These are phyloP conservation scores for Kluyveromyces siamensis DNA, from an alignment of 805 yeast species.

Conservation along the genomic window DNA sequence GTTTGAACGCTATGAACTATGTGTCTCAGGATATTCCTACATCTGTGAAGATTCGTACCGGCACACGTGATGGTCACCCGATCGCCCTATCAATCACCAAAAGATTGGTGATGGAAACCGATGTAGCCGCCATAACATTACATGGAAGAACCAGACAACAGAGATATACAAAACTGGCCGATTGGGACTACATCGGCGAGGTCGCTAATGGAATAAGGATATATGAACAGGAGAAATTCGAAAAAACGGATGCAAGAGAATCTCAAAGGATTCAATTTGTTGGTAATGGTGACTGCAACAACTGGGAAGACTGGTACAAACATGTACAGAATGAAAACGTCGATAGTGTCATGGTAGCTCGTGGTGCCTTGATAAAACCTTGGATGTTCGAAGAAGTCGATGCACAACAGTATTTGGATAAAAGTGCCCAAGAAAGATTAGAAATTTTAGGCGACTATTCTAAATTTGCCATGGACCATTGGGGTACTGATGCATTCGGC, in stretches of 20 bases:
- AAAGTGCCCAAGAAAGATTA: slow-evolving; percentile 81
- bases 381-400: slow-evolving; percentile 98
- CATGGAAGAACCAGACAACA: slow-evolving; percentile 98
- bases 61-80: slow-evolving; percentile 75
- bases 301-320: slow-evolving; percentile 79
- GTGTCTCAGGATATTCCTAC: slow-evolving; percentile 86
- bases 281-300: slow-evolving; percentile 92
- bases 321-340: slow-evolving; percentile 57
- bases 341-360: slow-evolving; percentile 94
- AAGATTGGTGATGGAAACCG: slow-evolving; percentile 66
- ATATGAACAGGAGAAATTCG: slow-evolving; percentile 44
- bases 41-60: slow-evolving; percentile 88
- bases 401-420: slow-evolving; percentile 80
- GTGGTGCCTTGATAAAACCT: slow-evolving; percentile 96
- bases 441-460: slow-evolving; percentile 65
- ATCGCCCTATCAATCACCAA: slow-evolving; percentile 74
- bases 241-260: slow-evolving; percentile 45
- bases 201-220: slow-evolving; percentile 63
- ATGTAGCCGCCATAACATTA: slow-evolving; percentile 81
- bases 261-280: slow-evolving; percentile 69
- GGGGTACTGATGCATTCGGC: slow-evolving; percentile 98
- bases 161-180: slow-evolving; percentile 82
- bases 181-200: slow-evolving; percentile 81
- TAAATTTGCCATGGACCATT: slow-evolving; percentile 79
- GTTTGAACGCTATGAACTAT: slow-evolving; percentile 81